Conservation (phyloP, 2,329 filamentous ascomycete species). For the Fusarium temperatum region DNA sequence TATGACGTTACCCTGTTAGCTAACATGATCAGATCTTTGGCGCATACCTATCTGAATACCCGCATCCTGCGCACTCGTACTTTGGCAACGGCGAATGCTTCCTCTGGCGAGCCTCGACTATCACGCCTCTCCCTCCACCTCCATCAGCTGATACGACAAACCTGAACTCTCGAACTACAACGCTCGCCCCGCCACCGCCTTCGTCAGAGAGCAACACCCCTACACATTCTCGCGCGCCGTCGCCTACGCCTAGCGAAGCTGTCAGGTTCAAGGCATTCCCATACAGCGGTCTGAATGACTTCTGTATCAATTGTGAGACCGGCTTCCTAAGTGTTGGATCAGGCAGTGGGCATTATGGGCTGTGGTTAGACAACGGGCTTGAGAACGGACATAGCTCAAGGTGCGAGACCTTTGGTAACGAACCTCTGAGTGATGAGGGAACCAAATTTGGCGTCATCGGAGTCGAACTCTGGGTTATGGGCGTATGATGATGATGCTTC, state of each 20-base stretch:
- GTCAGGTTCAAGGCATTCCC: constrained; percentile 98
- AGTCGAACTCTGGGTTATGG: constrained; percentile 93
- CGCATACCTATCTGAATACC: constrained; percentile 90
- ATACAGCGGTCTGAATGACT: constrained; percentile 95
- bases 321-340: constrained; percentile 88
- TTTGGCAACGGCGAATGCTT: constrained; percentile 97
- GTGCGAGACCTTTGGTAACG: constrained; percentile 94
- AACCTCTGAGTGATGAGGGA: constrained; percentile 90
- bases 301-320: constrained; percentile 91
- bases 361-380: constrained; percentile 91
- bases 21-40: constrained; percentile 74
- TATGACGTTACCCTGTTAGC: constrained; percentile 11
- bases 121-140: constrained; percentile 62
- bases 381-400: constrained; percentile 83
- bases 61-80: constrained; percentile 83
- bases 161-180: constrained; percentile 53
- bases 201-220: constrained; percentile 37
- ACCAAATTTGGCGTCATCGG: constrained; percentile 91
- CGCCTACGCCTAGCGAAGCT: constrained; percentile 69
- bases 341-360: constrained; percentile 86
- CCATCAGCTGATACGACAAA: constrained; percentile 62
- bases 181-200: constrained; percentile 45
- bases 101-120: constrained; percentile 68
- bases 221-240: constrained; percentile 37
- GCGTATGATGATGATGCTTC: constrained; percentile 51